Evolutionary conservation across 352 stramenopile genomes (phyloP), one percentile per base, ranked within the genome.

Genomic region (Globisporangium polare): DNA sequence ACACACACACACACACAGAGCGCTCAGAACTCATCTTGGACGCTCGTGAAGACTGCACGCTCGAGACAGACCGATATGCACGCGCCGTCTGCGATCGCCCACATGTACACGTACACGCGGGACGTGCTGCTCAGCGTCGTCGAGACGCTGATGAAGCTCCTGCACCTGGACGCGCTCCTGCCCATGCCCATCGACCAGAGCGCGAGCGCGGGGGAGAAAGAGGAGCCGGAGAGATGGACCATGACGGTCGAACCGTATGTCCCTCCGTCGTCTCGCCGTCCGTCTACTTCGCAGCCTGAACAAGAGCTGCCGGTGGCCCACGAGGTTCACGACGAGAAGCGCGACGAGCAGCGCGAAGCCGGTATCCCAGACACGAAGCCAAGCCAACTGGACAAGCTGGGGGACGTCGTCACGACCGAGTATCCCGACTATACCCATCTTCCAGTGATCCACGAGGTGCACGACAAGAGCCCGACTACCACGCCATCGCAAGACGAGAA

Each of bases 91-190:
- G 50, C 10, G 50, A 55, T 55, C 27, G 10, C 10, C 29, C 31
- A 35, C 15, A 60, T 37, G 61, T 42, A 63, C 39, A 41, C 41
- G 6, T 54, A 62, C 27, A 33, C 54, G 20, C 47, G 49, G 3
- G 54, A 63, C 41, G 50, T 39, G 45, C 15, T 67, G n/a, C 29
- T 53, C 3, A 35, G 53, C 37, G 51, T 73, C 45, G 56, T 39
- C 24, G 47, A 64, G 35, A 58, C 52, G 20, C 31, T 69, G n/a
- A 17, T 68, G 27, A 66, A 46, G 13, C 63, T 75, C 49, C 39
- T 75, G 29, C 69, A 60, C 9, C 57, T 75, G 43, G 22, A 66
- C 26, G 29, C 31, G 3, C 6, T 66, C 12, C 18, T 66, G 33
- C 24, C 43, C 12, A 50, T 66, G 33, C 24, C 43, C 6, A 50